Evolutionary conservation across 1,139 yeast genomes (phyloP).

Genomic region (Lodderomyces beijingensis): DNA sequence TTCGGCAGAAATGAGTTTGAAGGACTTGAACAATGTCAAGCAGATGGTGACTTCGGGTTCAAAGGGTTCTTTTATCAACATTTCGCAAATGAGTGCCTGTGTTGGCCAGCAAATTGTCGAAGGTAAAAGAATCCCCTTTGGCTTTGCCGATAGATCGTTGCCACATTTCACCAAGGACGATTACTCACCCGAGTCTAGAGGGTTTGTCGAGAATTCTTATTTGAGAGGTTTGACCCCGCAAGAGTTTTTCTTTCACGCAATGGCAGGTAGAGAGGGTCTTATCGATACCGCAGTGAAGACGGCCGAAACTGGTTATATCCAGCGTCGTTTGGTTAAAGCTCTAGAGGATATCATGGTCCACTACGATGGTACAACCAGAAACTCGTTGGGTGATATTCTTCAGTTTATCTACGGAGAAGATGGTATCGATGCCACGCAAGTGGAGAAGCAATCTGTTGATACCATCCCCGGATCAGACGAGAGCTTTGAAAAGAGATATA

Average conservation of each 20-base stretch:
- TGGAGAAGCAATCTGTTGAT: conserved; percentile 95
- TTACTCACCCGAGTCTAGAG: conserved; percentile 96
- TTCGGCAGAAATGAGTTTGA: conserved; percentile 93
- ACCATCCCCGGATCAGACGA: conserved; percentile 91
- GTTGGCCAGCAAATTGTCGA: conserved; percentile 99
- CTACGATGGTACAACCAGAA: conserved; percentile 97
- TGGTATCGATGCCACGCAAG: conserved; percentile 97
- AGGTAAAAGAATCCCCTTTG: conserved; percentile 98
- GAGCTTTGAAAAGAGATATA: conserved; percentile 77
- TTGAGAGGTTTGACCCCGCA: conserved; percentile 97
- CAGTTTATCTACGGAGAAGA: conserved; percentile 99
- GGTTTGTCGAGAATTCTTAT: conserved; percentile 96
- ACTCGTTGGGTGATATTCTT: conserved; percentile 92
- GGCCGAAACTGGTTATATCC: conserved; percentile 98
- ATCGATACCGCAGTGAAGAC: conserved; percentile 99
- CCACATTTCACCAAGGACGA: conserved; percentile 99
- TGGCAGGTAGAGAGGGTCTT: conserved; percentile 99
- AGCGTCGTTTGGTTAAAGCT: conserved; percentile 97
- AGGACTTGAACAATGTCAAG: conserved; percentile 91
- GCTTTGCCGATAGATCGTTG: conserved; percentile 90
- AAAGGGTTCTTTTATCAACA: conserved; percentile 97
- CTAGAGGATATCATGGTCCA: conserved; percentile 98
- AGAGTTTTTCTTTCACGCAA: conserved; percentile 98
- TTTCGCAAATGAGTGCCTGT: conserved; percentile 99
- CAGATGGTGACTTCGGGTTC: conserved; percentile 99